Conservation (phyloP, 176 grass and related monocot species). For the Cymbopogon citratus region DNA sequence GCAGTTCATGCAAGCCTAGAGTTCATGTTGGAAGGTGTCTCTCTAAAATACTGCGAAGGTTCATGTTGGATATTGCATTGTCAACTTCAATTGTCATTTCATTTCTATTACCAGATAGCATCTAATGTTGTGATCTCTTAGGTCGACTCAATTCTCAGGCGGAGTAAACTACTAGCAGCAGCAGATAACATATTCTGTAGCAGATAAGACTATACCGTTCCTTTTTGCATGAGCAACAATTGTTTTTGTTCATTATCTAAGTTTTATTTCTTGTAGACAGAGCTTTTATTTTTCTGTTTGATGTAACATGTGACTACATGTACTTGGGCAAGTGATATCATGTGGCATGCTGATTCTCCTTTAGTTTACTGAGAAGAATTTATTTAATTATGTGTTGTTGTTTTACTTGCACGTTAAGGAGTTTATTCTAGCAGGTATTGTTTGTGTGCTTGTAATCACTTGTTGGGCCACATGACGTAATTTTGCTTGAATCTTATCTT, state of each 20-base stretch:
- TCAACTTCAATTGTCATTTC: no score
- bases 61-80: no score
- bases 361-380: neutral
- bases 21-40: no score
- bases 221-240: neutral
- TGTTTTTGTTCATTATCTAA: neutral
- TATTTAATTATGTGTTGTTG: neutral
- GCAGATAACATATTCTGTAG: no score
- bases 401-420: conserved; percentile 17
- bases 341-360: neutral
- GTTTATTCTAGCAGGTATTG: conserved; percentile 3
- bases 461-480: neutral
- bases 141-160: no score
- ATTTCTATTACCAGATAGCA: no score
- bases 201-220: no score
- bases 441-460: neutral
- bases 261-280: neutral
- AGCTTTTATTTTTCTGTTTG: neutral
- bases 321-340: conserved; percentile 13
- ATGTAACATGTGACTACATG: neutral
- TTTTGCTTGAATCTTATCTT: neutral
- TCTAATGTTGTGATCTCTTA: no score
- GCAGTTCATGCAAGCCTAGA: no score
- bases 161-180: no score
- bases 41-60: no score